Percentiles rank a stretch among this genome's conserved stretches.
Evolutionary conservation across 2,329 filamentous ascomycete species (phyloP).

Genomic region (Xylaria multiplex): DNA sequence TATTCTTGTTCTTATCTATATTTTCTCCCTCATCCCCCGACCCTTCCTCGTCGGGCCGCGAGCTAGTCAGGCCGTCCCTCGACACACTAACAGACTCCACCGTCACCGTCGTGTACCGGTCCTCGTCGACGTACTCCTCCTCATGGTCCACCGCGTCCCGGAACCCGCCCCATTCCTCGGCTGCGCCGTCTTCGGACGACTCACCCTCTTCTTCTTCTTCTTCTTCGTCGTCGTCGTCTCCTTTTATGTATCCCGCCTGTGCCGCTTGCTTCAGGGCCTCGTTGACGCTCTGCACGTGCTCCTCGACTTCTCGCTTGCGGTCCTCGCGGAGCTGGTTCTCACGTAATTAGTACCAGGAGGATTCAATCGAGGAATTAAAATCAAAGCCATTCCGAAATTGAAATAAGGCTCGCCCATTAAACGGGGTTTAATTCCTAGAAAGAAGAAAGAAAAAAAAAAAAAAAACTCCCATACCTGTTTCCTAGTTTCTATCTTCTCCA

Average conservation of each 20-base stretch:
- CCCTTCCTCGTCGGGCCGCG: conserved; percentile 58
- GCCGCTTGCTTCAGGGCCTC: conserved; percentile 72
- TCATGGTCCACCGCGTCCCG: conserved; percentile 74
- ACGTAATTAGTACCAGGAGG: background rate
- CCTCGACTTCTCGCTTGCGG: conserved; percentile 81
- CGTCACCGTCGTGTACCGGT: conserved; percentile 93
- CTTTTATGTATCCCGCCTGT: conserved; percentile 55
- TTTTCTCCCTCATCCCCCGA: conserved; percentile 50
- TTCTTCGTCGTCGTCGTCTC: conserved; percentile 46
- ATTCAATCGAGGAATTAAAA: background rate
- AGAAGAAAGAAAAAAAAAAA: background rate
- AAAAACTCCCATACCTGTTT: conserved; percentile 71
- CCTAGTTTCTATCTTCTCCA: conserved; percentile 78
- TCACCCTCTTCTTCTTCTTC: conserved; percentile 41
- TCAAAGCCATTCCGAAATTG: background rate
- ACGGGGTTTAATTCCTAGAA: background rate
- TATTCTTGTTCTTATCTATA: conserved; percentile 37
- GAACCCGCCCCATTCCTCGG: conserved; percentile 72
- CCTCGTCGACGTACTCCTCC: conserved; percentile 96
- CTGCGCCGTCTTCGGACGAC: conserved; percentile 45
- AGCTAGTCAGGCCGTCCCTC: conserved; percentile 71
- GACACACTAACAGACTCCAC: conserved; percentile 88
- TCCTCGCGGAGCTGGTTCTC: conserved; percentile 78
- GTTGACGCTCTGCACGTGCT: conserved; percentile 82
- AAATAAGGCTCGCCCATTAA: background rate